phyloP scores from a whole-genome alignment of 208 protist species.

The Trypanosomatidae sp. region DNA sequence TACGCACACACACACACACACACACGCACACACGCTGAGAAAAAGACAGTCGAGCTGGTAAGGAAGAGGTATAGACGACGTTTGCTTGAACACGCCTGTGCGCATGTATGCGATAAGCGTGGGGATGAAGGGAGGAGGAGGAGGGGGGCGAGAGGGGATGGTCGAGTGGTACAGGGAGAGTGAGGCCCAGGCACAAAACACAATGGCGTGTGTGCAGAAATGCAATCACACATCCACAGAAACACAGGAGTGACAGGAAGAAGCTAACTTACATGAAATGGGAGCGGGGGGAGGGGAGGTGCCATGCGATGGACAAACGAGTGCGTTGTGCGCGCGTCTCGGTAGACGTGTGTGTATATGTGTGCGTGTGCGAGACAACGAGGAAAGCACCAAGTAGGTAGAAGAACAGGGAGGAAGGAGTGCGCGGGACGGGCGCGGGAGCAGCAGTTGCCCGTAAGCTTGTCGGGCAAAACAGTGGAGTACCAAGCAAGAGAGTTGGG shows the following conservation, averaged over 20 bases:
- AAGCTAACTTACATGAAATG: neutral
- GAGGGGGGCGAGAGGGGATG: neutral
- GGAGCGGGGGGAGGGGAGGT: neutral
- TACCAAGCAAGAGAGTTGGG: neutral
- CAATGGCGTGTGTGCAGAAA: neutral
- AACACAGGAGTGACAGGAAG: neutral
- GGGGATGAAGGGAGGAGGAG: neutral
- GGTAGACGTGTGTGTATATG: neutral
- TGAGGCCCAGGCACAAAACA: too few species aligned
- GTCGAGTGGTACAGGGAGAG: neutral
- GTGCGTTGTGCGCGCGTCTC: neutral
- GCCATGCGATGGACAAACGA: neutral
- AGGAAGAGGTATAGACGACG: constrained; percentile 6
- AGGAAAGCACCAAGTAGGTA: neutral
- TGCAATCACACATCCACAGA: neutral
- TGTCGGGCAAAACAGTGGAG: neutral
- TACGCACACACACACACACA: neutral
- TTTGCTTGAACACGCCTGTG: neutral
- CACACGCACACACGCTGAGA: neutral
- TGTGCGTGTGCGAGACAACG: neutral
- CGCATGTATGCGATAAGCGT: neutral
- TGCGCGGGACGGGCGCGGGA: neutral
- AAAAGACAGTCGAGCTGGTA: neutral
- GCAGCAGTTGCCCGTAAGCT: too few species aligned
- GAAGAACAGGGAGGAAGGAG: neutral